Base-by-base conservation (phyloP, 164 flowering plant genomes). In the Berberis vulgaris region DNA sequence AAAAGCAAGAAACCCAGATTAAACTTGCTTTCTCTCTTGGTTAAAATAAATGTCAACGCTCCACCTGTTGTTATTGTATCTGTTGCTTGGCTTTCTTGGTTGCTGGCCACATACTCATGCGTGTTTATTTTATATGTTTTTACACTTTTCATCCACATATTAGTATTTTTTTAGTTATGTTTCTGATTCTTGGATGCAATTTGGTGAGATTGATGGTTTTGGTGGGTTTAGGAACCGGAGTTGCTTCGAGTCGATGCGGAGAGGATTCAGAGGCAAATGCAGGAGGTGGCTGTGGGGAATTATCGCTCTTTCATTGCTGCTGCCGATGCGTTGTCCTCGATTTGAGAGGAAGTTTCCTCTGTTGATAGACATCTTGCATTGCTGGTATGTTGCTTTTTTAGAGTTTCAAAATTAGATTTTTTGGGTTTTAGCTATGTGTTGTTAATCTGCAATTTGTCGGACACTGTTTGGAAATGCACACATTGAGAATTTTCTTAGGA, bases 271-370 rank as follows among this genome's bases (percentile, higher is more conserved):
- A 65, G 95, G 80, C 98, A 94, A 75, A 94, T 94, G 96, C 97
- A 90, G 71, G 97, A 94, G 75, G 97, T 94, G 65, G 98, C 98
- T 4, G 97, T 94, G 3, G 84, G 85, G 3, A 94, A 91, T 67
- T 94, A 94, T 73, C 84, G 97, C 2, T 92, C 97, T 0, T 94
- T 94, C 76, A 94, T 94, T 61, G 83, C 96, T 3, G 97, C 97
- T 0, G 91, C 97, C 1, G 97, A 90, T 76, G 95, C 98, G 0
- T 74, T 94, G 80, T 79, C 74, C 41, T 82, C 86, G 3, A 82
- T 94, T 68, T 74, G 85, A 5, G 83, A 86, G 65, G 84, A 94
- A 77, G 95, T 90, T 13, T 74, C 91, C 50, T 73, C 88, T 4
- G 84, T 88, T 7, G 96, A 90, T 60, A 81, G 81, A 46, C 95